phyloP scores from a whole-genome alignment of 306 rosid species.

The Fragaria iinumae region DNA sequence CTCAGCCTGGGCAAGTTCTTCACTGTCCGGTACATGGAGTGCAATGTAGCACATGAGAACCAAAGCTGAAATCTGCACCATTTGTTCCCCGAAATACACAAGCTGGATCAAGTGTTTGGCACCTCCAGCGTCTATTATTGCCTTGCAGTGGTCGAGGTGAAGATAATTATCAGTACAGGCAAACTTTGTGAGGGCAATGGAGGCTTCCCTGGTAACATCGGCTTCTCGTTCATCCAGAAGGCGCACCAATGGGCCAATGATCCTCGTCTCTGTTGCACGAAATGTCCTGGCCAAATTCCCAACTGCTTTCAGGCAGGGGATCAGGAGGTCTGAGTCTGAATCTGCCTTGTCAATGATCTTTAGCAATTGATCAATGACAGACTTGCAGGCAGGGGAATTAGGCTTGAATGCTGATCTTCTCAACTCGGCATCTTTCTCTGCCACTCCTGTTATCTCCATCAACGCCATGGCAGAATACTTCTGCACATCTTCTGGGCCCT shows the following conservation, averaged over 20 bases:
- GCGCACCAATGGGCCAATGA: constrained; percentile 72
- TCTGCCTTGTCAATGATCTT: constrained; percentile 67
- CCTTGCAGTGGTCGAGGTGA: constrained; percentile 76
- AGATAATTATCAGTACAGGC: constrained; percentile 74
- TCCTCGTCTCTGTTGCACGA: constrained; percentile 75
- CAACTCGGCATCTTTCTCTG: constrained; percentile 80
- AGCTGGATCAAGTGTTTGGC: constrained; percentile 80
- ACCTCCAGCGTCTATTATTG: constrained; percentile 74
- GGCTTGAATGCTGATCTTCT: constrained; percentile 93
- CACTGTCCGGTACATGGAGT: constrained; percentile 82
- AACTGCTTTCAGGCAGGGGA: constrained; percentile 71
- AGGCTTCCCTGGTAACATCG: constrained; percentile 63
- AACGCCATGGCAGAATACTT: constrained; percentile 86
- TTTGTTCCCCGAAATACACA: constrained; percentile 79
- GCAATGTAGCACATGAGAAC: constrained; percentile 75
- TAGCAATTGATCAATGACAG: constrained; percentile 77
- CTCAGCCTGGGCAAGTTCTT: constrained; percentile 75
- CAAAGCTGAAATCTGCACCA: constrained; percentile 62
- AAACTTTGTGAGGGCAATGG: constrained; percentile 69
- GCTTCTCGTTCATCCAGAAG: constrained; percentile 83
- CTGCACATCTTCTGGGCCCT: constrained; percentile 66
- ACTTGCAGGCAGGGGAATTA: constrained; percentile 88
- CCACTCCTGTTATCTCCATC: constrained; percentile 86
- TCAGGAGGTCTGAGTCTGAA: constrained; percentile 56
- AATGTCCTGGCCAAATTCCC: constrained; percentile 91